Percentiles rank a stretch among this genome's conserved stretches.
Evolutionary conservation across 805 yeast species (phyloP).

Genomic region (Alloascoidea africana): DNA sequence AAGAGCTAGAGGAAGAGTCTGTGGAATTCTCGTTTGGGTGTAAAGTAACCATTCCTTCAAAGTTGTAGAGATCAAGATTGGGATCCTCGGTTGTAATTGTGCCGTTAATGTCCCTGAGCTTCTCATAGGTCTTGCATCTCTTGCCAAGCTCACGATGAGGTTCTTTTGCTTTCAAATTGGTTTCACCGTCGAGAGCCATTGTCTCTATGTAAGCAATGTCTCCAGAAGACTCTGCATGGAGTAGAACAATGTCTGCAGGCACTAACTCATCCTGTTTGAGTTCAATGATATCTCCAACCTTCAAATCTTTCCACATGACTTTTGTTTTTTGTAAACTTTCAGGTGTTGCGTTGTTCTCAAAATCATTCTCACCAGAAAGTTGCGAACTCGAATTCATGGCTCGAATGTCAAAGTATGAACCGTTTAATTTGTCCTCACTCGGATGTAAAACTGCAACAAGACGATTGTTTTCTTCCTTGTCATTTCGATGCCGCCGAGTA

Average conservation of each 20-base stretch:
- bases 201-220: conserved; percentile 74
- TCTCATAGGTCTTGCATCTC: conserved; percentile 30
- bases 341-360: conserved; percentile 8
- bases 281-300: conserved; percentile 77
- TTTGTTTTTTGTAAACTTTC: conserved; percentile 15
- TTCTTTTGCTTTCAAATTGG: conserved; percentile 64
- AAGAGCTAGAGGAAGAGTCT: neutral
- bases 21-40: conserved; percentile 20
- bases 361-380: conserved; percentile 6
- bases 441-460: conserved; percentile 24
- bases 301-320: conserved; percentile 55
- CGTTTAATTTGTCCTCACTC: conserved; percentile 7
- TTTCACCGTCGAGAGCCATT: conserved; percentile 96
- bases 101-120: conserved; percentile 33
- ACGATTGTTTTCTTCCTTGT: conserved; percentile 68
- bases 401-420: conserved; percentile 1
- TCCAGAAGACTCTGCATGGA: conserved; percentile 47
- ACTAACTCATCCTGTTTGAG: conserved; percentile 77
- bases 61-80: conserved; percentile 78
- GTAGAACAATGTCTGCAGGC: conserved; percentile 77
- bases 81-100: conserved; percentile 76
- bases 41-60: conserved; percentile 47
- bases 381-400: conserved; percentile 13
- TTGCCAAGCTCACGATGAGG: conserved; percentile 54
- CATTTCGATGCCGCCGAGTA: conserved; percentile 72